These are phyloP conservation scores for Colletotrichum somersetense DNA, from an alignment of 2,329 filamentous ascomycete species.

Conservation along the genomic window DNA sequence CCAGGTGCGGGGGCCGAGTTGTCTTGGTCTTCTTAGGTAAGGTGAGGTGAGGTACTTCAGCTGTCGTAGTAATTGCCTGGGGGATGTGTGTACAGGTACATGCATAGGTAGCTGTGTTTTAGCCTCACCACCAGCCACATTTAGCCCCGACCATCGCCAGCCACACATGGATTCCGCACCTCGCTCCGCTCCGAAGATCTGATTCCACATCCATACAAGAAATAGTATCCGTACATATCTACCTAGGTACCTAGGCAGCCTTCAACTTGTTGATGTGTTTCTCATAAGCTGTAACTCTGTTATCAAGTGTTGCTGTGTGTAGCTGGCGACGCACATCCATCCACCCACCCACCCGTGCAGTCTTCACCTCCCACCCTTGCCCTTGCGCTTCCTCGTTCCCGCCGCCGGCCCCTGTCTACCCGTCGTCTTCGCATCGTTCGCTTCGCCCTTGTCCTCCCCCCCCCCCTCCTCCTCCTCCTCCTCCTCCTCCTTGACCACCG, in stretches of 20 bases:
- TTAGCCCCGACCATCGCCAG: neutral
- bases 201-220: too few relatives aligned
- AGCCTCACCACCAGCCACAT: slow-evolving; percentile 26
- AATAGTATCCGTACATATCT: too few relatives aligned
- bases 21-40: neutral
- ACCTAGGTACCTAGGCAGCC: too few relatives aligned
- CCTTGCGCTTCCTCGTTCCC: slow-evolving; percentile 41
- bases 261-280: neutral
- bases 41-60: too few relatives aligned
- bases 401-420: slow-evolving; percentile 36
- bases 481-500: slow-evolving; percentile 28
- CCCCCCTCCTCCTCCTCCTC: slow-evolving; percentile 20
- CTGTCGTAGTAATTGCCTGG: too few relatives aligned
- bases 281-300: slow-evolving; percentile 4
- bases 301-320: slow-evolving; percentile 30
- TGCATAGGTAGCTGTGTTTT: too few relatives aligned
- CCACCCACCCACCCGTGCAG: neutral
- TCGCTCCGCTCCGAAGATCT: too few relatives aligned
- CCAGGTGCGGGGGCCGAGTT: too few relatives aligned
- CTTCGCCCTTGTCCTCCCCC: neutral
- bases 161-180: too few relatives aligned
- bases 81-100: too few relatives aligned
- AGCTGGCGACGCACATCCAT: neutral
- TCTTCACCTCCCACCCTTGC: slow-evolving; percentile 37
- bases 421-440: slow-evolving; percentile 27